Base-by-base conservation (phyloP, 352 stramenopile genomes). In the Globisporangium recalcitrans region DNA sequence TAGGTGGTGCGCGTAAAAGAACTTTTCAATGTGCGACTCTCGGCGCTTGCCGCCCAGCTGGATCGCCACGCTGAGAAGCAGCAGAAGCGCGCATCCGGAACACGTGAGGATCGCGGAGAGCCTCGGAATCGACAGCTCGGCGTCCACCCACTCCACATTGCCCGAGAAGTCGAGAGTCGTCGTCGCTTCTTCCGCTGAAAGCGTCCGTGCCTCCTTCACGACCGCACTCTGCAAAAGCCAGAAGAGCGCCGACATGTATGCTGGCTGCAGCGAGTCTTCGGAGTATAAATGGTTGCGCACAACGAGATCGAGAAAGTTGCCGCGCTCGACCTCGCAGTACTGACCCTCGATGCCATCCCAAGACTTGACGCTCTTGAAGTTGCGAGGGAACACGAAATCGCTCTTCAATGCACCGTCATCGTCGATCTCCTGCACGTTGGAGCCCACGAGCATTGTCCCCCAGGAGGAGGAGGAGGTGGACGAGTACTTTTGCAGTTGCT, bases 371-470 rank as follows among this genome's bases (percentile, higher is more conserved):
- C 79, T 67, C 1, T 55, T 31, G 62, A 87, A 87, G 58, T 78
- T 81, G 42, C 62, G 62, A 10, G 73, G 75, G 40, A 87, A 83
- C 27, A 87, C 65, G 48, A 87, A 76, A 59, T 87, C 77, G 58
- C 59, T 72, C 63, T 87, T 87, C 40, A 87, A 62, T 6, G 72
- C 74, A 14, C 77, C 69, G 24, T 71, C 74, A 46, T 52, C 64
- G 47, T 84, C 77, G 42, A 85, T 75, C 51, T 87, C 77, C 48
- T 82, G 75, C n/a, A 69, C 74, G 34, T 77, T 82, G 4, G 73
- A 71, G 53, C 64, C 67, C 21, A 81, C 73, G 3, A 87, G 68
- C 21, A 67, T 62, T 0, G 73, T 72, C 65, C 71, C 82, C n/a
- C 53, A 44, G 16, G 38, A 46, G 8, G 69, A 51, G 9, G 72